phyloP scores from a whole-genome alignment of 2,329 filamentous ascomycete species.

The Nemania sp. region DNA sequence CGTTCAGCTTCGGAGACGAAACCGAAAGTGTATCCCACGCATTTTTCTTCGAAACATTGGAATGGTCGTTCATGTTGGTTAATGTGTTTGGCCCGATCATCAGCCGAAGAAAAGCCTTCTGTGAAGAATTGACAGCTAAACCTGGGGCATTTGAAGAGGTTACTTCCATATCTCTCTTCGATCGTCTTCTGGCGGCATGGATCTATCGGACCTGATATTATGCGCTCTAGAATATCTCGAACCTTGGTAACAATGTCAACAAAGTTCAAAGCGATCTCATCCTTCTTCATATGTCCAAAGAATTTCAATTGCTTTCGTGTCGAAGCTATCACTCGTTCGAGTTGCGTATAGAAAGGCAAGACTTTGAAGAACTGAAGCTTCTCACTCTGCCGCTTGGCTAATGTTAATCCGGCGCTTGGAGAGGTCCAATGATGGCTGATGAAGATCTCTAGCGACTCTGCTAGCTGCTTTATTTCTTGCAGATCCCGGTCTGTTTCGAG shows the following conservation, averaged over 20 bases:
- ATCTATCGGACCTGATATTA: background rate
- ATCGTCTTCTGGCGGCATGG: background rate
- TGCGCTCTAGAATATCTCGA: background rate
- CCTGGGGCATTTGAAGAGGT: conserved; percentile 8
- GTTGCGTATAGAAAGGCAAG: background rate
- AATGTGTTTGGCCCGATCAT: background rate
- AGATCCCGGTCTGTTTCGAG: background rate
- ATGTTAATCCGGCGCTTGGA: background rate
- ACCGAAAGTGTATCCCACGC: background rate
- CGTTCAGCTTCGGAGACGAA: background rate
- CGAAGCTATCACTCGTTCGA: conserved; percentile 3
- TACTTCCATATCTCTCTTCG: background rate
- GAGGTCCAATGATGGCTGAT: background rate
- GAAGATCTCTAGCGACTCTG: conserved; percentile 3
- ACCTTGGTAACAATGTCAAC: background rate
- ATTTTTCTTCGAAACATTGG: background rate
- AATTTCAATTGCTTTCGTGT: background rate
- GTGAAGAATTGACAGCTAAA: conserved; percentile 7
- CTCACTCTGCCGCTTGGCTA: background rate
- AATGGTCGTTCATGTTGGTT: conserved; percentile 3
- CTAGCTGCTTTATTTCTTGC: background rate
- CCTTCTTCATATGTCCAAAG: conserved; percentile 4
- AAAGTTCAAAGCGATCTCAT: conserved; percentile 2
- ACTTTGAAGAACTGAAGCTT: background rate
- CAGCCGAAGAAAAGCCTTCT: background rate